These are phyloP conservation scores for Sideroxylon spinosum DNA, from an alignment of 179 eudicot species.

Conservation along the genomic window DNA sequence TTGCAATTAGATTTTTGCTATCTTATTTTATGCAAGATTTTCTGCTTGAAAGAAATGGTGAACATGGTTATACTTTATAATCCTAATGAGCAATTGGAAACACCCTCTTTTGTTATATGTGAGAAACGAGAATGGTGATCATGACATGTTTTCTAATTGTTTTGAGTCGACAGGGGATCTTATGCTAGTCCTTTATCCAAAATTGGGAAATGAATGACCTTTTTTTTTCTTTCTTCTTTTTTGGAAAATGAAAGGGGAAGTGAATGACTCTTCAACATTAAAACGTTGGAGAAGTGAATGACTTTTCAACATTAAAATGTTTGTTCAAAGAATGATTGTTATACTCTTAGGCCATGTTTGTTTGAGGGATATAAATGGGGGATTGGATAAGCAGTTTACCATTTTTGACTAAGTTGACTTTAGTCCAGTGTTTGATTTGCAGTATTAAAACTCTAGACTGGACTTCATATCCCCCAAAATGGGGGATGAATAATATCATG, in stretches of 20 bases:
- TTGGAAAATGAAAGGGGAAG: too few species aligned
- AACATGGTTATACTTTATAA: background rate
- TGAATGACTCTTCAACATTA: too few species aligned
- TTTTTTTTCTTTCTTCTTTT: too few species aligned
- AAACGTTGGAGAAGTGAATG: background rate
- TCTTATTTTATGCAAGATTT: background rate
- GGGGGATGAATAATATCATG: too few species aligned
- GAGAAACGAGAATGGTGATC: background rate
- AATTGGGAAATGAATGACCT: too few species aligned
- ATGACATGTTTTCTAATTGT: background rate
- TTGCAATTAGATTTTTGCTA: background rate
- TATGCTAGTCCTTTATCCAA: background rate
- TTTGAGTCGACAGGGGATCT: background rate
- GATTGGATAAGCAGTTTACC: too few species aligned
- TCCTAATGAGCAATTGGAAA: background rate
- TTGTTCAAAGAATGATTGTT: background rate
- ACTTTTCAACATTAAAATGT: background rate
- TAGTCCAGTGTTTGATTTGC: too few species aligned
- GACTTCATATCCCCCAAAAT: too few species aligned
- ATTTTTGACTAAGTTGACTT: too few species aligned
- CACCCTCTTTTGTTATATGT: background rate
- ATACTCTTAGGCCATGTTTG: too few species aligned
- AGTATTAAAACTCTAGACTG: too few species aligned
- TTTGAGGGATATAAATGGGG: too few species aligned
- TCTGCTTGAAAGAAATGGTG: background rate